These are phyloP conservation scores for Pugionium cornutum DNA, from an alignment of 345 rosid genomes.

Conservation along the genomic window DNA sequence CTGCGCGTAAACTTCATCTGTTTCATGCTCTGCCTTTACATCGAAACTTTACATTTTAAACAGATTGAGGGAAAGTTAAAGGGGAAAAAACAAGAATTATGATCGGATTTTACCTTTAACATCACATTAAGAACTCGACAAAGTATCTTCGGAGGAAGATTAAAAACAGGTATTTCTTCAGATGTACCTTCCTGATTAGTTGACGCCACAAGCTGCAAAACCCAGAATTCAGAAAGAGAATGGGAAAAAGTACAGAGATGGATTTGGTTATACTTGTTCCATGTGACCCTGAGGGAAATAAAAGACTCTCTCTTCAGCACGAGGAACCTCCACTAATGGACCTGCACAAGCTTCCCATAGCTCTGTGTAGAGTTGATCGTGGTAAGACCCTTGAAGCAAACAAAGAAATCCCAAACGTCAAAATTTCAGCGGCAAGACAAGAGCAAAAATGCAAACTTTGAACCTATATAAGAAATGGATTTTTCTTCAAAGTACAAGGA, in stretches of 20 bases:
- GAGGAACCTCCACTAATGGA: slow-evolving; percentile 69
- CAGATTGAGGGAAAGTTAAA: too few relatives aligned
- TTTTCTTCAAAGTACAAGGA: slow-evolving; percentile 8
- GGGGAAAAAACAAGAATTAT: not conserved
- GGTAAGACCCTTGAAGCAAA: slow-evolving; percentile 34
- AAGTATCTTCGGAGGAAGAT: slow-evolving; percentile 78
- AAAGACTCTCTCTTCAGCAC: slow-evolving; percentile 54
- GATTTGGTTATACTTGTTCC: slow-evolving; percentile 55
- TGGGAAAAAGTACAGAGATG: not conserved
- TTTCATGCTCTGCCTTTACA: slow-evolving; percentile 69
- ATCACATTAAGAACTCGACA: slow-evolving; percentile 65
- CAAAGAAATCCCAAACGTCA: not conserved
- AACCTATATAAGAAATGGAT: slow-evolving; percentile 9
- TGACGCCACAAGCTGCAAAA: slow-evolving; percentile 75
- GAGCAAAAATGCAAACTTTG: slow-evolving; percentile 25
- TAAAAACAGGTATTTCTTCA: slow-evolving; percentile 58
- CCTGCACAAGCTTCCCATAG: slow-evolving; percentile 88
- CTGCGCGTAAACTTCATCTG: slow-evolving; percentile 91
- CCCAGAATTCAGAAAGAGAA: slow-evolving; percentile 29
- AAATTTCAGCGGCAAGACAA: slow-evolving; percentile 18
- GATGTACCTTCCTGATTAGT: slow-evolving; percentile 66
- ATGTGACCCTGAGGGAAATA: slow-evolving; percentile 82
- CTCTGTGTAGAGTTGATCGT: slow-evolving; percentile 56
- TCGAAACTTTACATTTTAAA: not conserved
- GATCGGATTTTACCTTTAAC: slow-evolving; percentile 51